Evolutionary conservation across 306 rosid genomes (phyloP), one percentile per base, ranked within the genome.

Genomic region (Quillaja saponaria): DNA sequence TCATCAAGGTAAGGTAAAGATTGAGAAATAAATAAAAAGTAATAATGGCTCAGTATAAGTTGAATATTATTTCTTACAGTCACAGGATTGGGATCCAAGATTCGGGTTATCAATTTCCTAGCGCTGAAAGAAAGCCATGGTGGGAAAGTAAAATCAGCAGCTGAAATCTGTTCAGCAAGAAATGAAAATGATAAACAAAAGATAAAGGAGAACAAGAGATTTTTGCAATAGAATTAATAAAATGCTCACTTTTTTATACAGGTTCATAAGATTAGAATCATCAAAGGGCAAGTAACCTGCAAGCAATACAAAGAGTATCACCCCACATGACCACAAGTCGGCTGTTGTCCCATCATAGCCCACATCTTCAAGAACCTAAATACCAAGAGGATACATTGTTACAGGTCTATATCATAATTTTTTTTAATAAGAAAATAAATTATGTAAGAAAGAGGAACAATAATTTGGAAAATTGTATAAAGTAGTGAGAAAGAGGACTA

Each of bases 241-340:
- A 65, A 49, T 58, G 82, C 85, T 77, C 71, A 87, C 99, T 69
- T 89, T 92, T 83, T 82, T 86, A 72, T 92, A 92, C 65, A 92
- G 87, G 79, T 56, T 82, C 72, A 89, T 78, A 69, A 92, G 81
- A 89, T 89, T 92, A 60, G 95, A 67, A 54, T 92, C 99, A 61
- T 92, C 96, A 25, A 92, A 92, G 54, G 99, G 99, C 89, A 92
- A 80, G 90, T 92, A 92, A 76, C 99, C 99, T 50, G 99, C 99
- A 68, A 92, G 86, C 79, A 92, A 78, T 71, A 92, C 99, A 76
- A 89, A 92, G 72, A 92, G 96, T 74, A 92, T 92, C 76, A 92
- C 99, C 66, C 99, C 99, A 70, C 99, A 89, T 31, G 99, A 92
- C 99, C 99, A 92, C 80, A 92, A 78, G 74, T 92, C 99, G 6